Evolutionary conservation across 257 asterid species (phyloP), one percentile per base, ranked within the genome.

Genomic region (Scutellaria barbata): DNA sequence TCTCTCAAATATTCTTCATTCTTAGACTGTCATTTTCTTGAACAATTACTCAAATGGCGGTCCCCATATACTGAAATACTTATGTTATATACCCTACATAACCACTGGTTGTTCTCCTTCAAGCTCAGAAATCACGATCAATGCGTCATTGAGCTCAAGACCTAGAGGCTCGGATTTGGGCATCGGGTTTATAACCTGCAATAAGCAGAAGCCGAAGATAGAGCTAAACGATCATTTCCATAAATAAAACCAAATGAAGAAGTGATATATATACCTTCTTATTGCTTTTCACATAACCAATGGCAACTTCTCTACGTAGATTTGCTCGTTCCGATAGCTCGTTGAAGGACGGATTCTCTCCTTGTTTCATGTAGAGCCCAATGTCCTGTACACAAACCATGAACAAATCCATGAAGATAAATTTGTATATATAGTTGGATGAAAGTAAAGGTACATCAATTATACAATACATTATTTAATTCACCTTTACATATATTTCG

Each of bases 401-500:
- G 13, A 78, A 56, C 47, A 81, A 67, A 39, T 51, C 41, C 53
- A 61, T 63, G 54, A 74, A 57, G 17, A 46, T 43, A 63, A 59
- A 5, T 39, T 8, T 5, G 4, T 11, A 17, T 42, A 41, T 30
- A 42, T 68, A 12, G 18, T 22, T 18, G 8, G 45, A 25, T 25
- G 7, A 18, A 14, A 10, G 8, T 55, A 4, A 20, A 35, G 73
- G 39, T 33, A 42, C 35, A 58, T 1, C 35, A 30, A 30, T 4
- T 30, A 30, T 22, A 11, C 6, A 3, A 18, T 40, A 68, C 16
- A 55, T 18, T 66, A 45, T 41, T 14, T 33, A 40, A 57, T 48
- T n/a, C 76, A 95, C 99, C 97, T 95, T 95, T 1, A 95, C 83
- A 12, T 92, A 95, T 84, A 95, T 91, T 83, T 95, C 99, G 79